Evolutionary conservation across 495 filamentous ascomycete species (phyloP), one percentile per base, ranked within the genome.

Genomic region (Eremomyces bilateralis): DNA sequence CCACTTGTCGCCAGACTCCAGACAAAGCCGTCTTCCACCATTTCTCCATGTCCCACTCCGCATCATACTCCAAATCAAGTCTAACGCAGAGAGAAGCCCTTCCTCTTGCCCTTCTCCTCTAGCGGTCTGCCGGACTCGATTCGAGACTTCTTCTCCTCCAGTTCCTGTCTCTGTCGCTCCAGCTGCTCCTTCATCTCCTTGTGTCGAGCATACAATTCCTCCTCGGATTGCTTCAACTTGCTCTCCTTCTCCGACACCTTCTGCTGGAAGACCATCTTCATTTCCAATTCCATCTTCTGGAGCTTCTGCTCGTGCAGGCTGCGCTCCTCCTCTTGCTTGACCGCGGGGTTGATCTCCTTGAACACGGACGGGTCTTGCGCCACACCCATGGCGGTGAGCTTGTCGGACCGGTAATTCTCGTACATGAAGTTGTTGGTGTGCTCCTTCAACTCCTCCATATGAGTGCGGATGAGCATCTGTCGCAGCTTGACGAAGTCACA

Each of bases 251-350:
- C 88, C 39, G 80, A 71, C 15, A 97, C 88, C 77, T 97, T 97
- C 57, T 95, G 90, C 56, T 97, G 88, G 82, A 97, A 97, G 50
- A 97, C 88, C 88, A 95, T 94, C 80, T 95, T 95, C 88, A 97
- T 97, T 57, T 97, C 88, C 49, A 79, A 69, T 57, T 97, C 88
- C 88, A 97, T 97, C 80, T 97, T 97, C 47, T 81, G 76, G 43
- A 97, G 77, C 65, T 97, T 97, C 68, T 95, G 90, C 60, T 97
- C 88, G 69, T 97, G 88, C 35, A 97, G 67, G 35, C 72, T 69
- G 48, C 88, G 82, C 67, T 97, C 88, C 64, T 97, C 88, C 56
- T 97, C 88, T 59, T 95, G 90, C 76, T 97, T 97, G 57, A 95
- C 90, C 32, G 90, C 88, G 20, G 88, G 88, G 67, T 95, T 97